Evolutionary conservation across 345 rosid species (phyloP), one percentile per base, ranked within the genome.

Genomic region (Melaleuca alternifolia): DNA sequence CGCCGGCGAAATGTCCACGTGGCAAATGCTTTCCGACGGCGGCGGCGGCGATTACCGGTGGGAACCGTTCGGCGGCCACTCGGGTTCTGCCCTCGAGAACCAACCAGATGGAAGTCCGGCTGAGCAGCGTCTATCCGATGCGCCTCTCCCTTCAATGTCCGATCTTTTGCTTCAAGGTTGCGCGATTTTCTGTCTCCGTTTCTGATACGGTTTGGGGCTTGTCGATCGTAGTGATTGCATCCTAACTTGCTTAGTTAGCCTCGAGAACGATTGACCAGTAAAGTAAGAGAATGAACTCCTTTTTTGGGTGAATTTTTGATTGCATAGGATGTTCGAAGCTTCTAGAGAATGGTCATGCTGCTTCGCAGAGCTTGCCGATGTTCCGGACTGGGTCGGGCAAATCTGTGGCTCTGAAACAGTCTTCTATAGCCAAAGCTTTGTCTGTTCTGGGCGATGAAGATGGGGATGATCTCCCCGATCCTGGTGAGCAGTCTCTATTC

Each of bases 81-180:
- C 88, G 51, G 88, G 30, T 11, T 52, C 88, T 37, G 84, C 87
- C 83, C 81, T 88, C 9, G 84, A 46, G 28, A 51, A 13, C 77
- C 91, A 59, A 59, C 81, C 77, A 11, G 86, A 84, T 30, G 89
- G 85, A 44, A 85, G 87, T 83, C 91, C 89, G 59, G 77, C 82
- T 65, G 71, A 87, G 41, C 53, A 71, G 16, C 87, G 48, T 62
- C 83, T 83, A 26, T 85, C 93, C 10, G 10, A 71, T 84, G 54
- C 87, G 46, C 91, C 86, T 87, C 91, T 93, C 83, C 93, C 97
- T 88, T 95, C 96, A 54, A 92, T 91, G 97, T 82, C 93, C 61
- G 98, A 95, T 90, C 93, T 95, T 79, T 88, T 95, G 91, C 91
- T 89, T 82, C 91, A 91, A 90, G 98, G 99, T 95, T 82, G 87